Conservation (phyloP, 371 early-diverging fungal species). For the Apophysomyces variabilis region DNA sequence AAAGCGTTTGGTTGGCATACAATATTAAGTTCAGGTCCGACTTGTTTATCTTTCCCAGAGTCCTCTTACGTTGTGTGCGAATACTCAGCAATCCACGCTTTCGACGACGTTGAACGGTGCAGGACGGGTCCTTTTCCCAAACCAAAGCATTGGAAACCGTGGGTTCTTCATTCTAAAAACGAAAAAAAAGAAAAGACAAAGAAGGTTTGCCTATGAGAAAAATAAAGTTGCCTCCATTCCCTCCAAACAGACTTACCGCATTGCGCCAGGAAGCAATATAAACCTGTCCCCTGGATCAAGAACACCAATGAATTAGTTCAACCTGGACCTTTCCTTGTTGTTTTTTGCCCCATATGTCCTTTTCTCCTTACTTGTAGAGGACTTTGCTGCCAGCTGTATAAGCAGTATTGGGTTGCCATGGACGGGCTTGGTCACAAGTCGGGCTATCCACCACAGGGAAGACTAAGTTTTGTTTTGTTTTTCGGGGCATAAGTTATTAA, state of each 20-base stretch:
- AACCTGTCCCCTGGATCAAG: slow-evolving; percentile 6
- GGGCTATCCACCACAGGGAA: not conserved
- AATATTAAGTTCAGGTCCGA: too few relatives aligned
- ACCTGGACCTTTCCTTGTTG: not conserved
- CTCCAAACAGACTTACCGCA: not conserved
- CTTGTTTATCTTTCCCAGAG: too few relatives aligned
- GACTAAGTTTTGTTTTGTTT: not conserved
- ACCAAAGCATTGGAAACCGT: not conserved
- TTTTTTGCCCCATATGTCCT: slow-evolving; percentile 46
- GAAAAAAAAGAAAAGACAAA: not conserved
- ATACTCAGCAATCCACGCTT: not conserved
- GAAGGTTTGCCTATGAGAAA: not conserved
- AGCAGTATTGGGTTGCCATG: slow-evolving; percentile 8
- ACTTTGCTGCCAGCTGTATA: slow-evolving; percentile 30
- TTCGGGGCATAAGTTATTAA: not conserved
- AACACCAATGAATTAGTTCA: not conserved
- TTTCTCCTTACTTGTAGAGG: slow-evolving; percentile 32
- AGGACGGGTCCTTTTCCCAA: slow-evolving; percentile 6
- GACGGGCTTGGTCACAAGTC: not conserved
- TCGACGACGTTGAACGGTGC: not conserved
- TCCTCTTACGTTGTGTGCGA: not conserved
- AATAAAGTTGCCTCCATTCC: not conserved
- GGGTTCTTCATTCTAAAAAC: slow-evolving; percentile 3
- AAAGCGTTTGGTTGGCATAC: too few relatives aligned
- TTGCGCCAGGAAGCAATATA: slow-evolving; percentile 12